These are phyloP conservation scores for Saitozyma sp. DNA, from an alignment of 768 basidiomycete species.

Conservation along the genomic window DNA sequence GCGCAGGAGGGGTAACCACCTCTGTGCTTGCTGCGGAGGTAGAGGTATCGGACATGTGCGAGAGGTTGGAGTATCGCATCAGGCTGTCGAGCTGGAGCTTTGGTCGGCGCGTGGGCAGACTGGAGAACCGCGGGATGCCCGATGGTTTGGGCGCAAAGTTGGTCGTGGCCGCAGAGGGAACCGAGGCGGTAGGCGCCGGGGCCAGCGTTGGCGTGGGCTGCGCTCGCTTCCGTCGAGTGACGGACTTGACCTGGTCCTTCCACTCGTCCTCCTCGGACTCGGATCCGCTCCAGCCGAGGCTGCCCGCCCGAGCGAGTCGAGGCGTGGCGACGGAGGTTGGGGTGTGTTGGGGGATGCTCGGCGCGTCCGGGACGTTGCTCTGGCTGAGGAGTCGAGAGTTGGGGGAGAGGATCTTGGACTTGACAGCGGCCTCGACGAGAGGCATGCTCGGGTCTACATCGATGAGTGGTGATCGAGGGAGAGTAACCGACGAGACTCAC, in stretches of 20 bases:
- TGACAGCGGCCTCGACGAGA: conserved; percentile 22
- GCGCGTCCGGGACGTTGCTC: conserved; percentile 1
- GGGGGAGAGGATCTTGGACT: conserved; percentile 25
- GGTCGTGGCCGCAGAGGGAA: conserved; percentile 1
- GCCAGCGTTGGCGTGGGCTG: conserved; percentile 2
- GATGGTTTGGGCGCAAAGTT: background rate
- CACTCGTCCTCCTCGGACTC: conserved; percentile 44
- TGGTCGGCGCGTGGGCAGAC: too few species aligned
- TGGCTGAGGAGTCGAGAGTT: conserved; percentile 19
- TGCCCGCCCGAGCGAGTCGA: conserved; percentile 11
- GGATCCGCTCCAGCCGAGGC: conserved; percentile 33
- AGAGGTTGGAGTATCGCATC: background rate
- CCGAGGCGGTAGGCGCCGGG: background rate
- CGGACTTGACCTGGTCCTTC: conserved; percentile 14
- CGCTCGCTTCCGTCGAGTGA: conserved; percentile 12
- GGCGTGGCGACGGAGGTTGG: conserved; percentile 6
- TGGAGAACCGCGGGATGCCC: background rate
- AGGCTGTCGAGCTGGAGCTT: too few species aligned
- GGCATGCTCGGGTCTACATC: background rate
- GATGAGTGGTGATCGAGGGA: background rate
- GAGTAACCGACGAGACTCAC: conserved; percentile 8
- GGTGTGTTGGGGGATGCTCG: conserved; percentile 3
- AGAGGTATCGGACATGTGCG: background rate
- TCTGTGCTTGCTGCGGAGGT: background rate
- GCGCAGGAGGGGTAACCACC: too few species aligned